phyloP scores from a whole-genome alignment of 2,329 filamentous ascomycete genomes.

The Cladosporium sp. region DNA sequence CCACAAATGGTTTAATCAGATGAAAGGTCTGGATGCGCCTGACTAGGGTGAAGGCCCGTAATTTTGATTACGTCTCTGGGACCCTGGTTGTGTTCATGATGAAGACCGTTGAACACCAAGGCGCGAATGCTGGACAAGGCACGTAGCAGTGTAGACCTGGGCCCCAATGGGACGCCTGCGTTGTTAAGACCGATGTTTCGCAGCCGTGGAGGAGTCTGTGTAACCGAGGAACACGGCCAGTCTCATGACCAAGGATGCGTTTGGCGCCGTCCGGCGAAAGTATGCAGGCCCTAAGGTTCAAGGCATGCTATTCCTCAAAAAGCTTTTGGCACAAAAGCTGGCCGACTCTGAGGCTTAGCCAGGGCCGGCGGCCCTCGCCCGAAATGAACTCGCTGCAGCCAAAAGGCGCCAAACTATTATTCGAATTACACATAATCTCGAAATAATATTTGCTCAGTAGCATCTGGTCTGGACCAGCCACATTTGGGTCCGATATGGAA shows the following conservation, averaged over 20 bases:
- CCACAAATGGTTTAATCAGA: too few relatives aligned
- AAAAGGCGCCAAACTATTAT: not conserved
- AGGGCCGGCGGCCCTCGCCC: not conserved
- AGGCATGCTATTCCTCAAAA: not conserved
- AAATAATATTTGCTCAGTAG: not conserved
- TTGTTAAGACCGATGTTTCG: not conserved
- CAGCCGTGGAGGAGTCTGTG: not conserved
- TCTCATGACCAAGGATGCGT: not conserved
- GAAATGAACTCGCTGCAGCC: not conserved
- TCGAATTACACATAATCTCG: too few relatives aligned
- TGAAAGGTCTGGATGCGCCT: not conserved
- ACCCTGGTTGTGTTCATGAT: not conserved
- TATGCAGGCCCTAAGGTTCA: not conserved
- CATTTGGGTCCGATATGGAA: not conserved
- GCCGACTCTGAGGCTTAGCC: not conserved
- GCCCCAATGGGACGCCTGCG: not conserved
- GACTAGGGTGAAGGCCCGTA: too few relatives aligned
- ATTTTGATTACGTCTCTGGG: not conserved
- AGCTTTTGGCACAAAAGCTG: not conserved
- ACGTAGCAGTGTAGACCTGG: not conserved
- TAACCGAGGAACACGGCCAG: not conserved
- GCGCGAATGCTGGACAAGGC: not conserved
- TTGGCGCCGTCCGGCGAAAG: not conserved
- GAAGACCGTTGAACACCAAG: not conserved
- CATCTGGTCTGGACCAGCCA: slow-evolving; percentile 1